Evolutionary conservation across 2,329 filamentous ascomycete genomes (phyloP).

Genomic region (Trichoderma oligosporum): DNA sequence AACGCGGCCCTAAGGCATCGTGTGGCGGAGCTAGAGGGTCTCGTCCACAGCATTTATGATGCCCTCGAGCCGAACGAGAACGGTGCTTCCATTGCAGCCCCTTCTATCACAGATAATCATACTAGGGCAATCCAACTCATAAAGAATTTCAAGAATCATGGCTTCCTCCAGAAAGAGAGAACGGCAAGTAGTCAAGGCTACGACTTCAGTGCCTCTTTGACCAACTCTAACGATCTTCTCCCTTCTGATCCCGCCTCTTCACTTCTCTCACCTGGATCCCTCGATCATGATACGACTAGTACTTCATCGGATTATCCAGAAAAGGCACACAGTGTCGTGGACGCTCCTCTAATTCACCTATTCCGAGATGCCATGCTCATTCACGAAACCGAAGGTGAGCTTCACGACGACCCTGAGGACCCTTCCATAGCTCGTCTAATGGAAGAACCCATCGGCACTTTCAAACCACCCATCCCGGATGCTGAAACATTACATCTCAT

Average conservation of each 20-base stretch:
- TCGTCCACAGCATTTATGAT: conserved; percentile 20
- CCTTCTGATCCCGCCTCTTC: conserved; percentile 1
- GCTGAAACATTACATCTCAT: conserved; percentile 21
- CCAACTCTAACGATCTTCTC: not conserved
- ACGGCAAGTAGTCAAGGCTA: not conserved
- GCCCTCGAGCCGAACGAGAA: not conserved
- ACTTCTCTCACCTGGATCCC: conserved; percentile 1
- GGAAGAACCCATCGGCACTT: conserved; percentile 18
- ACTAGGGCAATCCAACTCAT: not conserved
- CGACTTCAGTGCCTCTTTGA: not conserved
- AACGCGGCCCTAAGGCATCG: conserved; percentile 18
- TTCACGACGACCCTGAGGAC: conserved; percentile 17
- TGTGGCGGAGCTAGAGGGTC: conserved; percentile 28
- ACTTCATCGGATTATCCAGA: not conserved
- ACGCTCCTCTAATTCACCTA: conserved; percentile 17
- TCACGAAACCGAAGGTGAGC: conserved; percentile 13
- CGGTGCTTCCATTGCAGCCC: not conserved
- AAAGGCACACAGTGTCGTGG: not conserved
- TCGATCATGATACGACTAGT: not conserved
- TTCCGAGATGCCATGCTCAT: conserved; percentile 20
- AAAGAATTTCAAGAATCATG: conserved; percentile 3
- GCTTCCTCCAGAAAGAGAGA: not conserved
- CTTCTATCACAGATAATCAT: not conserved
- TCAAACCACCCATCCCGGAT: conserved; percentile 16
- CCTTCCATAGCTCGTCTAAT: not conserved